Evolutionary conservation across 2,329 filamentous ascomycete species (phyloP).

Genomic region (Claviceps humidiphila): DNA sequence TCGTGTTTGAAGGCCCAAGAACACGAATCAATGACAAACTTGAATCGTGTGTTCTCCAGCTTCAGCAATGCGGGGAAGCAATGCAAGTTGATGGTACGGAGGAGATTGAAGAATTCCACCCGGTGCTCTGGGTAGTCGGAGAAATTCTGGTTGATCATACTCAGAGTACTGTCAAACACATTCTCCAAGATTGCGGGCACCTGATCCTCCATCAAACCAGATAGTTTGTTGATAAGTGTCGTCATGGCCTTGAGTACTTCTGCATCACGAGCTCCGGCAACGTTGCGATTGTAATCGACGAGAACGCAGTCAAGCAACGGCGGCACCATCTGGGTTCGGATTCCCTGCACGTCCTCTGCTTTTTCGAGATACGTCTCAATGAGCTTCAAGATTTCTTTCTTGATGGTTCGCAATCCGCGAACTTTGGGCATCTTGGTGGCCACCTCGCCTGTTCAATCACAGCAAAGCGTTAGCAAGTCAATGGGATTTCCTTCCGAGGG

Average conservation of each 20-base stretch:
- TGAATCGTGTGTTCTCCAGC: slow-evolving; percentile 92
- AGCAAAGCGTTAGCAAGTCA: background rate
- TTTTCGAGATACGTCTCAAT: slow-evolving; percentile 98
- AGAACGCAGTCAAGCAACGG: slow-evolving; percentile 86
- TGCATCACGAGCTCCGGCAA: slow-evolving; percentile 86
- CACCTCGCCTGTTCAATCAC: slow-evolving; percentile 52
- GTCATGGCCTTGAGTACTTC: slow-evolving; percentile 97
- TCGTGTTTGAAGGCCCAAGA: slow-evolving; percentile 99
- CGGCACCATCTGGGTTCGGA: slow-evolving; percentile 90
- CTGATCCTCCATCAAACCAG: slow-evolving; percentile 95
- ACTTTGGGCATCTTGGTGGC: slow-evolving; percentile 97
- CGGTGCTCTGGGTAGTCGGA: slow-evolving; percentile 97
- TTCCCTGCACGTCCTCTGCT: slow-evolving; percentile 87
- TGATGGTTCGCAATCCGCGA: slow-evolving; percentile 88
- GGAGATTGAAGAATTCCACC: slow-evolving; percentile 97
- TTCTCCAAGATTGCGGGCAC: slow-evolving; percentile 96
- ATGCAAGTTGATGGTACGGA: slow-evolving; percentile 90
- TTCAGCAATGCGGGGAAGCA: slow-evolving; percentile 93
- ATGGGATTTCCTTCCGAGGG: background rate
- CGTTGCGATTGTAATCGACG: slow-evolving; percentile 93
- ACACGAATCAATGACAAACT: slow-evolving; percentile 98
- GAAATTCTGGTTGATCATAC: slow-evolving; percentile 99
- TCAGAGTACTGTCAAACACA: slow-evolving; percentile 93
- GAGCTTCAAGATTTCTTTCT: slow-evolving; percentile 97
- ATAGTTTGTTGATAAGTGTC: slow-evolving; percentile 89